These are phyloP conservation scores for Cyberlindnera misumaiensis DNA, from an alignment of 805 yeast genomes.

Conservation along the genomic window DNA sequence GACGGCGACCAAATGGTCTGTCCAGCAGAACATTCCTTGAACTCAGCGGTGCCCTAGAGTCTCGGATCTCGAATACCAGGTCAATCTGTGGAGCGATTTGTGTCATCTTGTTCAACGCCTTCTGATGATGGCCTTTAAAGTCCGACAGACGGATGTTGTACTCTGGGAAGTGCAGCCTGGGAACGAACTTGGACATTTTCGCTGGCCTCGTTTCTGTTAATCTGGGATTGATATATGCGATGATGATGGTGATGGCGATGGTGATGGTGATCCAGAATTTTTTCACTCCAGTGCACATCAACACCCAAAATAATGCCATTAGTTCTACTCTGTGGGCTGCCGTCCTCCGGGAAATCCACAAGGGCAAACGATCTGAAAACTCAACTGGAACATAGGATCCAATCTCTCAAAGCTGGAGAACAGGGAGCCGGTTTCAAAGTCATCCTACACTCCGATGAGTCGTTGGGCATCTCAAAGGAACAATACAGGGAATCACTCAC, in stretches of 20 bases:
- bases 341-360: constrained; percentile 77
- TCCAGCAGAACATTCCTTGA: constrained; percentile 79
- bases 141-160: constrained; percentile 66
- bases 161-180: constrained; percentile 67
- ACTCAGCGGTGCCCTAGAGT: constrained; percentile 81
- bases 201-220: no score
- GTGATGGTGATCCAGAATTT: constrained; percentile 5
- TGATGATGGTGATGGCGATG: not conserved
- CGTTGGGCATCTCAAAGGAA: constrained; percentile 61
- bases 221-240: not conserved
- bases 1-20: constrained; percentile 45
- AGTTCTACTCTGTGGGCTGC: constrained; percentile 76
- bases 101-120: constrained; percentile 63
- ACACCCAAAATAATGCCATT: constrained; percentile 61
- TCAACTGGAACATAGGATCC: constrained; percentile 41
- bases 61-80: constrained; percentile 77
- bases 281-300: constrained; percentile 2
- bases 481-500: constrained; percentile 64
- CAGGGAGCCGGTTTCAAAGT: constrained; percentile 55
- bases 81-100: constrained; percentile 75
- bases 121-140: constrained; percentile 87
- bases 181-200: constrained; percentile 39
- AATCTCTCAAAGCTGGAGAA: constrained; percentile 31
- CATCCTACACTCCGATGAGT: constrained; percentile 69
- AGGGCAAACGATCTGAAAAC: constrained; percentile 53